phyloP scores from a whole-genome alignment of 768 basidiomycete species.

The Termitomyces titanicus region DNA sequence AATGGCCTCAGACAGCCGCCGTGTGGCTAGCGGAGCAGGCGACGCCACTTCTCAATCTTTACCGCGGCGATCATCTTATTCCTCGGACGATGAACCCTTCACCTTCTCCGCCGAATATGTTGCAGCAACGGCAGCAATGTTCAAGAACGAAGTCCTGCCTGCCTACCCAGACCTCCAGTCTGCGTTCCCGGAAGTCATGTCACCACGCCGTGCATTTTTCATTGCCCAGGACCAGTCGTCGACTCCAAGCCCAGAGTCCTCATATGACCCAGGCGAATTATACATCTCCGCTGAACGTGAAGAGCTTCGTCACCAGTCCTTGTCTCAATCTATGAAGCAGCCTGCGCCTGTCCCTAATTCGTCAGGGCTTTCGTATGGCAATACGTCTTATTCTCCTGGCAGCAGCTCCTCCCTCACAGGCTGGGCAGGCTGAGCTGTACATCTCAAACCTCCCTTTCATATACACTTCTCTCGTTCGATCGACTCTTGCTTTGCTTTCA shows the following conservation, averaged over 20 bases:
- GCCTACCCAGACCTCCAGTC: conserved; percentile 28
- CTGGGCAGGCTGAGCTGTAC: conserved; percentile 40
- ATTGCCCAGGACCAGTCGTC: conserved; percentile 13
- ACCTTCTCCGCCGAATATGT: conserved; percentile 32
- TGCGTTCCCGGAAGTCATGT: conserved; percentile 9
- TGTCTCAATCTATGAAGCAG: conserved; percentile 9
- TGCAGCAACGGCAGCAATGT: conserved; percentile 29
- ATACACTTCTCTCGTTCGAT: neutral
- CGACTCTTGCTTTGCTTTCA: neutral
- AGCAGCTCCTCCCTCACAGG: conserved; percentile 42
- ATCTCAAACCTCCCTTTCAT: conserved; percentile 4
- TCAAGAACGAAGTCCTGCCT: conserved; percentile 30
- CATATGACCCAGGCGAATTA: conserved; percentile 15
- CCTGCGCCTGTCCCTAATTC: conserved; percentile 1
- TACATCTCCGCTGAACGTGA: conserved; percentile 12
- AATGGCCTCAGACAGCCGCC: neutral
- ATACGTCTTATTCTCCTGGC: conserved; percentile 22
- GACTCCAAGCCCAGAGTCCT: conserved; percentile 15
- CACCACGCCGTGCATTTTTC: conserved; percentile 16
- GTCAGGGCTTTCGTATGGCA: conserved; percentile 13
- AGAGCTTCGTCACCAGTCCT: conserved; percentile 7
- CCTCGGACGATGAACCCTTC: conserved; percentile 33
- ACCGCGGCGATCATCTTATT: conserved; percentile 14
- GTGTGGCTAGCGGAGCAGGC: neutral
- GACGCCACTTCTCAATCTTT: conserved; percentile 7